Percentiles rank a stretch among this genome's conserved stretches.
Evolutionary conservation across 1,139 yeast genomes (phyloP).

Genomic region (Candida smagusa): DNA sequence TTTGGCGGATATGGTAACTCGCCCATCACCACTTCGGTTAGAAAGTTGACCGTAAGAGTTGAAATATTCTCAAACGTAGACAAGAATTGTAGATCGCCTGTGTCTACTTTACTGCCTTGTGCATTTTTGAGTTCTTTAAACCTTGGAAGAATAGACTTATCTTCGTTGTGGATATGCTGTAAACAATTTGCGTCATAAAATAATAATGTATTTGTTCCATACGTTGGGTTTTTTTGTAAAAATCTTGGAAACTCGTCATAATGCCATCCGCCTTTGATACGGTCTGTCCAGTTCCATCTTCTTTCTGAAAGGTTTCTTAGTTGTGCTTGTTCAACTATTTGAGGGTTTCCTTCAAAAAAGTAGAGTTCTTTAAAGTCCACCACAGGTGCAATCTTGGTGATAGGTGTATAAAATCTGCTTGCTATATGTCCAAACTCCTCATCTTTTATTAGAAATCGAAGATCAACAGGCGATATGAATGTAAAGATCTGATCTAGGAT

Average conservation of each 20-base stretch:
- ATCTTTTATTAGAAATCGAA: not conserved
- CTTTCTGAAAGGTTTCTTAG: not conserved
- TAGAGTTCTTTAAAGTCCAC: not conserved
- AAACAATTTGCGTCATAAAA: not conserved
- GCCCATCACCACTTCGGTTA: not conserved
- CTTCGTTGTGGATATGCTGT: not conserved
- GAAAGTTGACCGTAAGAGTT: not conserved
- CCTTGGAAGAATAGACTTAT: not conserved
- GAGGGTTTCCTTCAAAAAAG: not conserved
- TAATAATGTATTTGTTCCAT: not conserved
- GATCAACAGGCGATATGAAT: not conserved
- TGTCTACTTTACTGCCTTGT: not conserved
- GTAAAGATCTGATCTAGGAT: not conserved
- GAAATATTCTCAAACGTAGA: not conserved
- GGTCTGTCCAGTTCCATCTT: not conserved
- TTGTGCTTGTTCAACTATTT: not conserved
- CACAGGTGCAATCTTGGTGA: not conserved
- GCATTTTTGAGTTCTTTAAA: not conserved
- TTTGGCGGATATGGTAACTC: not conserved
- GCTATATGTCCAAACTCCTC: not conserved
- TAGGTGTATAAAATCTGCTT: not conserved
- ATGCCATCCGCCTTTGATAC: not conserved
- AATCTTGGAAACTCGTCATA: not conserved
- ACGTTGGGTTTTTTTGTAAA: not conserved
- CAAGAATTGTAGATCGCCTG: not conserved